Conservation (phyloP, 1,139 yeast genomes). For the Wickerhamomyces sp. region DNA sequence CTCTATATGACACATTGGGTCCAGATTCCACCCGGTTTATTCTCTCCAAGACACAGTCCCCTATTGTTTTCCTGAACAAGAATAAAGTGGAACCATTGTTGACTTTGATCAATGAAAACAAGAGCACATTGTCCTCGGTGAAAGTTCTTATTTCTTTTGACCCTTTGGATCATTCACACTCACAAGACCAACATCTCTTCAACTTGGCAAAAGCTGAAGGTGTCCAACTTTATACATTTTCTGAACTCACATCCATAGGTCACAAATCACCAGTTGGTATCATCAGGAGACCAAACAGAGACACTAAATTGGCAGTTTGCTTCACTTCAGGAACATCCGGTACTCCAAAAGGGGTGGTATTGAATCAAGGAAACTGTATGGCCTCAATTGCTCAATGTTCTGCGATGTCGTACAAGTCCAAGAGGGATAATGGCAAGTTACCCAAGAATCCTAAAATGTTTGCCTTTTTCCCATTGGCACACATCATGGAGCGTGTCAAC, state of each 20-base stretch:
- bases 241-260: too few species aligned
- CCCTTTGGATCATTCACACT: slow-evolving; percentile 12
- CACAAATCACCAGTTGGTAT: too few species aligned
- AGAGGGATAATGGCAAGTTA: slow-evolving; percentile 1
- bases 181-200: slow-evolving; percentile 7
- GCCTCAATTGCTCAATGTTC: slow-evolving; percentile 31
- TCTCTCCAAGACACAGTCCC: slow-evolving; percentile 34
- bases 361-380: slow-evolving; percentile 39
- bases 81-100: slow-evolving; percentile 25
- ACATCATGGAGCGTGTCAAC: slow-evolving; percentile 49
- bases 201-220: slow-evolving; percentile 15
- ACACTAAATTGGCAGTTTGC: slow-evolving; percentile 41
- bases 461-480: slow-evolving; percentile 58
- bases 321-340: slow-evolving; percentile 58
- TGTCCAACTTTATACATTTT: slow-evolving; percentile 17
- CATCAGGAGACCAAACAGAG: slow-evolving; percentile 34
- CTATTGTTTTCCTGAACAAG: slow-evolving; percentile 33
- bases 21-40: slow-evolving; percentile 34
- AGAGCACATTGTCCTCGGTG: slow-evolving; percentile 16
- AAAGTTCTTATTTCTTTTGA: slow-evolving; percentile 24
- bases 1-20: slow-evolving; percentile 40
- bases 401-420: slow-evolving; percentile 14
- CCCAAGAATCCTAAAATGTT: slow-evolving; percentile 21
- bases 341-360: slow-evolving; percentile 49
- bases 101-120: slow-evolving; percentile 15